Conservation (phyloP, 1,284 basidiomycete species). For the Ceratorhiza oryzae-sativae region DNA sequence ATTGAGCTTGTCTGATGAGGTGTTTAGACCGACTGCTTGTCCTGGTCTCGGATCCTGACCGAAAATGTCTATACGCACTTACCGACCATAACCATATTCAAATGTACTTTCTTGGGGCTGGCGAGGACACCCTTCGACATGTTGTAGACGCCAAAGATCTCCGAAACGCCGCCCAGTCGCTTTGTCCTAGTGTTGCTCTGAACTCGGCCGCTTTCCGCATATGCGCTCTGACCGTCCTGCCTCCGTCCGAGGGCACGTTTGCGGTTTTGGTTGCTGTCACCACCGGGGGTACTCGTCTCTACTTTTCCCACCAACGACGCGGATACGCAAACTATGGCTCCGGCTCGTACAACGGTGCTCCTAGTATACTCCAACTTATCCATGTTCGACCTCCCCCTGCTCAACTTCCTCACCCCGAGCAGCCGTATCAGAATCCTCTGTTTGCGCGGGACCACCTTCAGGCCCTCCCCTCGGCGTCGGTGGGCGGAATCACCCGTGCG, state of each 20-base stretch:
- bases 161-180: constrained; percentile 64
- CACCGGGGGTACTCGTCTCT: constrained; percentile 77
- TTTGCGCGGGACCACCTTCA: constrained; percentile 50
- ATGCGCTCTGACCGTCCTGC: constrained; percentile 68
- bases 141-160: constrained; percentile 24
- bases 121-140: constrained; percentile 11
- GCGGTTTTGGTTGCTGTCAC: constrained; percentile 83
- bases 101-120: constrained; percentile 52
- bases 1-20: not conserved
- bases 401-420: constrained; percentile 76
- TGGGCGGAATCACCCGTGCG: constrained; percentile 61
- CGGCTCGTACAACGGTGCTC: constrained; percentile 40
- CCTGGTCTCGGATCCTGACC: constrained; percentile 57
- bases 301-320: constrained; percentile 63
- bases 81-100: constrained; percentile 73
- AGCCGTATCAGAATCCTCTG: constrained; percentile 53
- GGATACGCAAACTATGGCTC: constrained; percentile 45
- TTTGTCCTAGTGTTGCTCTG: constrained; percentile 74
- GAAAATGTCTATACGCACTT: constrained; percentile 78
- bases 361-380: constrained; percentile 62
- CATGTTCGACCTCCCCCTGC: constrained; percentile 83
- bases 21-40: constrained; percentile 33
- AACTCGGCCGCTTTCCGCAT: constrained; percentile 73
- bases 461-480: constrained; percentile 57
- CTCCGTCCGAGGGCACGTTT: constrained; percentile 67